Conservation (phyloP, 768 basidiomycete species). For the Gloeophyllum trabeum region DNA sequence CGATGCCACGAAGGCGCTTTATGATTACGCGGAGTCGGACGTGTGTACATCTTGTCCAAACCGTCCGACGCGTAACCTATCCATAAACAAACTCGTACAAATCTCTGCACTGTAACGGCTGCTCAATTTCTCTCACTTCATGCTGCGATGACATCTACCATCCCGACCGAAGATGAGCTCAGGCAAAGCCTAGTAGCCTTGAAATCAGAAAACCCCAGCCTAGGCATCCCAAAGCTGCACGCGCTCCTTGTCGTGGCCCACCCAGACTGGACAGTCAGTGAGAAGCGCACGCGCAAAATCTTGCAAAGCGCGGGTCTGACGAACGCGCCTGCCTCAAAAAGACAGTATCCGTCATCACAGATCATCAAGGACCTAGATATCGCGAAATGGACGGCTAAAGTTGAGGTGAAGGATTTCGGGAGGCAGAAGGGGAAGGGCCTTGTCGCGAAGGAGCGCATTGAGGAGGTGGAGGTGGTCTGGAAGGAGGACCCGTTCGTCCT, state of each 20-base stretch:
- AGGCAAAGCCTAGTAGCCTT: conserved; percentile 40
- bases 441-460: conserved; percentile 56
- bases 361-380: conserved; percentile 56
- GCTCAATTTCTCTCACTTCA: too few species aligned
- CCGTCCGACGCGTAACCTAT: too few species aligned
- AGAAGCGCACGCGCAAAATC: conserved; percentile 70
- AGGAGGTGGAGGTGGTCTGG: conserved; percentile 70
- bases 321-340: conserved; percentile 12
- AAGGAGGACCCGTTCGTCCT: conserved; percentile 75
- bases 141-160: too few species aligned
- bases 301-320: conserved; percentile 49
- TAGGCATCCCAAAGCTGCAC: conserved; percentile 68
- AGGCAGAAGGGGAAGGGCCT: conserved; percentile 75
- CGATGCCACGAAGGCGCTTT: too few species aligned
- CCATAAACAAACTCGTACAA: too few species aligned
- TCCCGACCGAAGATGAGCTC: conserved; percentile 56
- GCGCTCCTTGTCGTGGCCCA: conserved; percentile 43
- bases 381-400: conserved; percentile 47
- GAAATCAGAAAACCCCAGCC: conserved; percentile 42
- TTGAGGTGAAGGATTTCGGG: conserved; percentile 58
- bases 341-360: conserved; percentile 44
- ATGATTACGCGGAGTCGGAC: too few species aligned
- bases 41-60: too few species aligned
- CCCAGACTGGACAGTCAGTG: conserved; percentile 71
- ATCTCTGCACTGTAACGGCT: too few species aligned